Evolutionary conservation across 768 basidiomycete species (phyloP).

Genomic region (Suillus americanus): DNA sequence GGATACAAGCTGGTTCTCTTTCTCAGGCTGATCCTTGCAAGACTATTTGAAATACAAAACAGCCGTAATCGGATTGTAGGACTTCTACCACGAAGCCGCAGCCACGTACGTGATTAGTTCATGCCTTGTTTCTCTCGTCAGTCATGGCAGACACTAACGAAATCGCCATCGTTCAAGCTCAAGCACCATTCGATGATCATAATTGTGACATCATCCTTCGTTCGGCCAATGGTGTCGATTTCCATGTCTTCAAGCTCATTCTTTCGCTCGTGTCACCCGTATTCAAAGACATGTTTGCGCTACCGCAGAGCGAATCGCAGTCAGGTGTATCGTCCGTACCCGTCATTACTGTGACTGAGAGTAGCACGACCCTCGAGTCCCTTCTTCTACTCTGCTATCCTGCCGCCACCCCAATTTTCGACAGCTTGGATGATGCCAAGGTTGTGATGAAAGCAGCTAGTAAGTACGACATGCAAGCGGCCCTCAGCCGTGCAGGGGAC

Average conservation of each 20-base stretch:
- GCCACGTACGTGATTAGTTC: too few relatives aligned
- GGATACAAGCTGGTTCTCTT: background rate
- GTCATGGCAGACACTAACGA: background rate
- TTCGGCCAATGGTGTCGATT: conserved; percentile 10
- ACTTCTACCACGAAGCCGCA: too few relatives aligned
- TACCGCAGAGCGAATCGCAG: conserved; percentile 32
- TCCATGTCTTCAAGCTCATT: conserved; percentile 26
- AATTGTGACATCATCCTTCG: conserved; percentile 17
- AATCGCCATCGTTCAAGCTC: background rate
- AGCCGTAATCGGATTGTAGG: too few relatives aligned
- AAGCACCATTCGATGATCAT: conserved; percentile 11
- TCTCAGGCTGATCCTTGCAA: background rate
- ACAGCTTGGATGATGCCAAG: background rate
- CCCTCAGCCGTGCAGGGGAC: background rate
- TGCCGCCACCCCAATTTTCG: background rate
- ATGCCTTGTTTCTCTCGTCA: too few relatives aligned
- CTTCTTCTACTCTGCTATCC: conserved; percentile 45
- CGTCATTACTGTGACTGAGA: conserved; percentile 17
- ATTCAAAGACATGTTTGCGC: conserved; percentile 46
- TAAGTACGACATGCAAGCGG: background rate
- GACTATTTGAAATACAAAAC: background rate
- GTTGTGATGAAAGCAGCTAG: background rate
- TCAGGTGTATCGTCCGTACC: background rate
- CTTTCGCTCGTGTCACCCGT: conserved; percentile 50
- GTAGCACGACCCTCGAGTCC: conserved; percentile 16